Percentiles rank a stretch among this genome's conserved stretches.
Evolutionary conservation across 108 stramenopile genomes (phyloP).

Genomic region (Cyclotella choctawhatcheeana): DNA sequence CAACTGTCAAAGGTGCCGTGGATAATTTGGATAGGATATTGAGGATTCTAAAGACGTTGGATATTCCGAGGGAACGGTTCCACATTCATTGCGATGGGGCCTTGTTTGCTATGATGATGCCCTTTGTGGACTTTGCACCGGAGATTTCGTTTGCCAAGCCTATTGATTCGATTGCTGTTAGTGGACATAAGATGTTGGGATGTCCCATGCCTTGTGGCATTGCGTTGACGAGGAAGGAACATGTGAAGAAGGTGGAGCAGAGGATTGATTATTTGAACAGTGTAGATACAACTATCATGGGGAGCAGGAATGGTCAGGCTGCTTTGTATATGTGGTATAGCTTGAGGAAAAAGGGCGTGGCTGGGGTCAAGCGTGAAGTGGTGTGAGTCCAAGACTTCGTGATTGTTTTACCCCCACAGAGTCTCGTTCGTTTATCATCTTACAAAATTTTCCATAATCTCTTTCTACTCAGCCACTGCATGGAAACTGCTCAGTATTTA

Average conservation of each 20-base stretch:
- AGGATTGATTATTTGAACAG: constrained; percentile 86
- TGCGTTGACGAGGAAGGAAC: constrained; percentile 83
- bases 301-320: constrained; percentile 79
- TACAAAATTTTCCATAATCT: too few relatives aligned
- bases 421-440: not conserved
- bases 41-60: constrained; percentile 66
- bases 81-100: constrained; percentile 92
- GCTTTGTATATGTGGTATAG: constrained; percentile 90
- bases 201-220: constrained; percentile 93
- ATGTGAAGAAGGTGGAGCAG: constrained; percentile 87
- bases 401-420: not conserved
- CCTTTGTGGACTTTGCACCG: constrained; percentile 82
- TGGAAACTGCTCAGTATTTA: constrained; percentile 85
- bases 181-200: constrained; percentile 92
- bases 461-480: constrained; percentile 89
- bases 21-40: constrained; percentile 90
- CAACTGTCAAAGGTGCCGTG: constrained; percentile 91
- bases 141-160: constrained; percentile 82
- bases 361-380: constrained; percentile 85
- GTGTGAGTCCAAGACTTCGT: constrained; percentile 52
- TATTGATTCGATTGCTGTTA: constrained; percentile 88
- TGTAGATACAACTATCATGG: constrained; percentile 88
- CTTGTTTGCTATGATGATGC: constrained; percentile 92
- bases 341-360: constrained; percentile 88
- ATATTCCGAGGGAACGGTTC: constrained; percentile 81